Evolutionary conservation across 192 early-diverging fungal genomes (phyloP).

Genomic region (Backusella tuberculispora): DNA sequence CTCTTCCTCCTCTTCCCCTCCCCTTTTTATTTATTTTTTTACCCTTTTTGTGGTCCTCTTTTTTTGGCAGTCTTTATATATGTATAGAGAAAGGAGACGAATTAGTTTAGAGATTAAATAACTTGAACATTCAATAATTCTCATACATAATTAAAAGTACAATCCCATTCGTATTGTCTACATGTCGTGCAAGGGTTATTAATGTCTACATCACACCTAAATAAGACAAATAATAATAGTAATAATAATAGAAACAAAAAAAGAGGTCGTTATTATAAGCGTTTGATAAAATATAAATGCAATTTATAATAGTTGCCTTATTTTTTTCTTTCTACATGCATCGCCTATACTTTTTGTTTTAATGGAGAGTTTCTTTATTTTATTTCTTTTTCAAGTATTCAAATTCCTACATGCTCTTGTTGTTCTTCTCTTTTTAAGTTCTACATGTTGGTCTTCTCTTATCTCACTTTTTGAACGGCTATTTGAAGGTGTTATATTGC

Average conservation of each 20-base stretch:
- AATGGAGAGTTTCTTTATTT: background rate
- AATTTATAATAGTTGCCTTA: conserved; percentile 18
- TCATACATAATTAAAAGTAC: conserved; percentile 37
- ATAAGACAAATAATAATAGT: background rate
- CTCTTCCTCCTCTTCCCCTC: conserved; percentile 16
- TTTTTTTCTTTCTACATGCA: conserved; percentile 39
- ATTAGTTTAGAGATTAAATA: background rate
- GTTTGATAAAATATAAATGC: too few species aligned
- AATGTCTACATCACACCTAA: conserved; percentile 37
- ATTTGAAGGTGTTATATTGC: too few species aligned
- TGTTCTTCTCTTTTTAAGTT: conserved; percentile 11
- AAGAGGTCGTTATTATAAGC: too few species aligned
- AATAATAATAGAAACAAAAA: too few species aligned
- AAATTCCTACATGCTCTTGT: background rate
- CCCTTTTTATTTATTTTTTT: conserved; percentile 1
- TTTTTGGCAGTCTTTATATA: conserved; percentile 26
- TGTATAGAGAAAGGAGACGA: too few species aligned
- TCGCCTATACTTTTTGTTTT: conserved; percentile 27
- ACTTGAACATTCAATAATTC: too few species aligned
- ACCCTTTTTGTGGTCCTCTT: conserved; percentile 40
- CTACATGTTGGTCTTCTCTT: background rate
- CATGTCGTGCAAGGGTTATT: conserved; percentile 35
- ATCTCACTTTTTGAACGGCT: background rate
- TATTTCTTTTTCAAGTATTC: background rate
- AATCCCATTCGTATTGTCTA: conserved; percentile 37